These are phyloP conservation scores for Heliamphora exappendiculata DNA, from an alignment of 148 eudicot genomes.

Conservation along the genomic window DNA sequence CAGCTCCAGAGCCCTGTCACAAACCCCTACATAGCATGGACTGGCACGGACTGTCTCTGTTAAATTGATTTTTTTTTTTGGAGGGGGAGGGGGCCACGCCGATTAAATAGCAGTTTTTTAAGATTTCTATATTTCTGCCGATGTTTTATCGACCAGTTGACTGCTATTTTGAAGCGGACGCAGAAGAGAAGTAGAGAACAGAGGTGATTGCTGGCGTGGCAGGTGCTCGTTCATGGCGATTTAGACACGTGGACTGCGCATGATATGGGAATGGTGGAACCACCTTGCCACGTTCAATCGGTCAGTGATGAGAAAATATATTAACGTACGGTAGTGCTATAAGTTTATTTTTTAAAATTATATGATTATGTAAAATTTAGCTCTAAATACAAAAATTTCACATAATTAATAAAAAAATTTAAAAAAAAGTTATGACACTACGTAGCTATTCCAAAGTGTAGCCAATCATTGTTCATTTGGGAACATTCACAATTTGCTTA, in stretches of 20 bases:
- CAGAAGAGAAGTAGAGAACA: not conserved
- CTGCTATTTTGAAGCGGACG: not conserved
- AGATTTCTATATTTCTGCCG: not conserved
- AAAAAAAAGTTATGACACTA: too few species aligned
- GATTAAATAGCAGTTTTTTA: conserved; percentile 3
- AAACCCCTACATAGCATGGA: not conserved
- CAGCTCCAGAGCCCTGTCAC: not conserved
- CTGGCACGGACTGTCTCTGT: not conserved
- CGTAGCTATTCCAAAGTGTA: too few species aligned
- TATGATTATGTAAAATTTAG: too few species aligned
- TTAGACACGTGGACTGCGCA: not conserved
- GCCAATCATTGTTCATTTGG: too few species aligned
- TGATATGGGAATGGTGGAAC: not conserved
- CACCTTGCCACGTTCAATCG: not conserved
- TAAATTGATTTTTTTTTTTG: not conserved
- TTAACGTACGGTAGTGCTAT: too few species aligned
- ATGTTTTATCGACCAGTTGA: not conserved
- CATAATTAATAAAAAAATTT: too few species aligned
- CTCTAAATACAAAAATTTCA: too few species aligned
- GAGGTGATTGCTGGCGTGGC: not conserved
- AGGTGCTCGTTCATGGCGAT: not conserved
- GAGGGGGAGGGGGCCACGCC: not conserved
- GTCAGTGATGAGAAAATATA: too few species aligned
- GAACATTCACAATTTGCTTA: too few species aligned
- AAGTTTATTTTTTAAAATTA: too few species aligned